A percentile compares a stretch with the other conserved stretches of the same genome.
phyloP scores from a whole-genome alignment of 2,329 filamentous ascomycete genomes.

The Fusarium sterilihyphosum region DNA sequence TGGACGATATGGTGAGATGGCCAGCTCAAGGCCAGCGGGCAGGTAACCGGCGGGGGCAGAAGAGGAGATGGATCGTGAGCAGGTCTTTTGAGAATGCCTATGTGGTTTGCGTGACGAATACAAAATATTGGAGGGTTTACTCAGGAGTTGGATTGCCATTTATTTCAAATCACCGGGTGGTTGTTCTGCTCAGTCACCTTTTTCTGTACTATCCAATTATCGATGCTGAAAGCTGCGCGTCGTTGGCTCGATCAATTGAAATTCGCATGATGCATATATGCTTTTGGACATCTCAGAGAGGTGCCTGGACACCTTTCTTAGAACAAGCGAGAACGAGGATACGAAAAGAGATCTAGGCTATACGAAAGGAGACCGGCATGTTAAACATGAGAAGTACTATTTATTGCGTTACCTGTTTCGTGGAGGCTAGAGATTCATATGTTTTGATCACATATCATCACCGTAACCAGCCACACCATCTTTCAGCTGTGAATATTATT shows the following conservation, averaged over 20 bases:
- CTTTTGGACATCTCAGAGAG: conserved; percentile 1
- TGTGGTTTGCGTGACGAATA: conserved; percentile 37
- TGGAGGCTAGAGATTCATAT: not conserved
- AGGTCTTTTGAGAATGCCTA: conserved; percentile 28
- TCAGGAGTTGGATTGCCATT: conserved; percentile 42
- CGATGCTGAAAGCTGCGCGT: conserved; percentile 26
- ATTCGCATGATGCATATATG: conserved; percentile 11
- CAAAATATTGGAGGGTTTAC: conserved; percentile 35
- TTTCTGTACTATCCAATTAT: conserved; percentile 22
- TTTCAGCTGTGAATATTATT: not conserved
- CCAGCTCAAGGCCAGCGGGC: conserved; percentile 54
- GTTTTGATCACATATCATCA: not conserved
- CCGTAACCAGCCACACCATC: not conserved
- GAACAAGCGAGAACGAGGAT: conserved; percentile 15
- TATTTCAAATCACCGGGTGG: conserved; percentile 27
- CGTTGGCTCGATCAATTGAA: conserved; percentile 24
- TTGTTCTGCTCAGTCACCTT: conserved; percentile 12
- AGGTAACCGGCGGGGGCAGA: conserved; percentile 26
- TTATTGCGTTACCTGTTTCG: not conserved
- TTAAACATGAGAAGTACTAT: conserved; percentile 9
- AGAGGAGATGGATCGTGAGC: conserved; percentile 17
- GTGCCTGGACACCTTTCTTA: conserved; percentile 11
- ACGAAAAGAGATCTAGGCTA: conserved; percentile 22
- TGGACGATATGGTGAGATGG: conserved; percentile 96
- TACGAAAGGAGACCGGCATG: conserved; percentile 20